Evolutionary conservation across 1,284 basidiomycete genomes (phyloP), one percentile per base, ranked within the genome.

Genomic region (Trichosporon sp.): DNA sequence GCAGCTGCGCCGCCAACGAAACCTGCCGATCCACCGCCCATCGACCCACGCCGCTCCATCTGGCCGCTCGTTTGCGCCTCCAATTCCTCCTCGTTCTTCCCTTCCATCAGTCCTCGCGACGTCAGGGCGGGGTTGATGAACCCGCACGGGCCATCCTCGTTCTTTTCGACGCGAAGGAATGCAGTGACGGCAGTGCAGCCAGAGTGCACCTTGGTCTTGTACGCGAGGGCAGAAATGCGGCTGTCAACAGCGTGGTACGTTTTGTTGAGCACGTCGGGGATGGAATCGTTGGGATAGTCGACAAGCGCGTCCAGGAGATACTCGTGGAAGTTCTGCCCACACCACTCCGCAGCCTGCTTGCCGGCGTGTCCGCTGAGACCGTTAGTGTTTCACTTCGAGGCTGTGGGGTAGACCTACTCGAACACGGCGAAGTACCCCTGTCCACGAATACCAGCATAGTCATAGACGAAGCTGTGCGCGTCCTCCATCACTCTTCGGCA

Each of bases 341-440:
- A 99, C 96, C 96, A 99, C 82, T 99, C 97, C 21, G 97, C 97
- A 21, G 96, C 94, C 79, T 98, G 93, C 81, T 98, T 98, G 21
- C 97, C 97, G 0, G 97, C 97, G 81, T 99, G 97, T 2, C 97
- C 97, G 78, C 82, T 83, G 72, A 12, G n/a, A 43, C 38, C 12
- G 65, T 73, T 38, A 75, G 71, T 54, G 51, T 54, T 54, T 54
- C 56, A 37, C 19, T 16, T 32, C 16, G 11, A 12, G 16, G 61
- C 12, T 3, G n/a, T n/a, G 4, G 32, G n/a, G 67, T 3, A 8
- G 1, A 78, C 83, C 77, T 72, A 84, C 82, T 99, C 97, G 79
- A 99, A 99, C 61, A 99, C 90, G 11, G 95, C 95, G 81, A 97
- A 98, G 86, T 97, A 98, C 7, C 94, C 96, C 83, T 99, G 97